A percentile compares a stretch with the other conserved stretches of the same genome.
Evolutionary conservation across 768 basidiomycete genomes (phyloP).

Genomic region (Imleria badia): DNA sequence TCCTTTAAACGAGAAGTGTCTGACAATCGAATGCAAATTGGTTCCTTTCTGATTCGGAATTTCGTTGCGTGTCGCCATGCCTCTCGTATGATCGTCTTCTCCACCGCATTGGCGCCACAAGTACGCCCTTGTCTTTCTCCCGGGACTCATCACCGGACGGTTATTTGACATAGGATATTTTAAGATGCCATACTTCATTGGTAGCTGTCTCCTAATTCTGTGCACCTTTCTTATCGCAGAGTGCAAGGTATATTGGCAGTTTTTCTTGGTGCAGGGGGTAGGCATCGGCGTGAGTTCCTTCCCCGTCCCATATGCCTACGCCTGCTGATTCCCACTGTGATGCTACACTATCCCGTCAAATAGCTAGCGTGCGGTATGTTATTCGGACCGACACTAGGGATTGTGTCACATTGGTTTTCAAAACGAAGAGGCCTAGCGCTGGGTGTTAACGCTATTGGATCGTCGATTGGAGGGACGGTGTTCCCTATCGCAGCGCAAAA

Average conservation of each 20-base stretch:
- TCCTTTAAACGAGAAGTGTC: neutral
- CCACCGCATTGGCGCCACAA: slow-evolving; percentile 22
- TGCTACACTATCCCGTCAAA: neutral
- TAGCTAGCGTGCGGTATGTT: slow-evolving; percentile 51
- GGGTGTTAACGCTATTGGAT: slow-evolving; percentile 63
- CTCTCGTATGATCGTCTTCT: neutral
- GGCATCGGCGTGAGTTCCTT: slow-evolving; percentile 53
- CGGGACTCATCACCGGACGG: slow-evolving; percentile 62
- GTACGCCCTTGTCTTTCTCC: slow-evolving; percentile 64
- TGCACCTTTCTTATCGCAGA: slow-evolving; percentile 68
- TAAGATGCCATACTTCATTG: slow-evolving; percentile 45
- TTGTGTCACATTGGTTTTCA: slow-evolving; percentile 75
- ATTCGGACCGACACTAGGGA: slow-evolving; percentile 58
- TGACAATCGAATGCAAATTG: neutral
- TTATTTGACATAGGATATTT: slow-evolving; percentile 75
- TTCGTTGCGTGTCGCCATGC: neutral
- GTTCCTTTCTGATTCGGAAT: neutral
- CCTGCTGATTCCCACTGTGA: neutral
- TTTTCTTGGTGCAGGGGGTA: slow-evolving; percentile 72
- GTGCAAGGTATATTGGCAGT: slow-evolving; percentile 77
- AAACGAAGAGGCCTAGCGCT: slow-evolving; percentile 53
- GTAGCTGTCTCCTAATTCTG: slow-evolving; percentile 49
- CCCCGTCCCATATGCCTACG: neutral
- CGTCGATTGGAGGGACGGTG: slow-evolving; percentile 66
- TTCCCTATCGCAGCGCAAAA: slow-evolving; percentile 62